Conservation (phyloP, 306 rosid genomes). For the Castanopsis chinensis region DNA sequence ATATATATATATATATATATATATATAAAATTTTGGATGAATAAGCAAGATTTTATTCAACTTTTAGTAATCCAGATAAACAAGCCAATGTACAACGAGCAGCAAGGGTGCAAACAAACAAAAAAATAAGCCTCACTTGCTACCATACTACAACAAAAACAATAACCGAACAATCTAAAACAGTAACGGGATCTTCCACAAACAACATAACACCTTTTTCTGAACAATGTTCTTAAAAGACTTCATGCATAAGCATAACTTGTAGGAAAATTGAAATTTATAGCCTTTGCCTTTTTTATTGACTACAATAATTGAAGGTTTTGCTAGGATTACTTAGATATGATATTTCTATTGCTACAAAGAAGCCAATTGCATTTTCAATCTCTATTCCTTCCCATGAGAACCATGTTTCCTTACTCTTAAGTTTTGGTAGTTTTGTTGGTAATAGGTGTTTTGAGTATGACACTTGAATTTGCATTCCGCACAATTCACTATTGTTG, state of each 20-base stretch:
- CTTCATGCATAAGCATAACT: neutral
- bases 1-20: too few species aligned
- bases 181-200: too few species aligned
- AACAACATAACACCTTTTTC: too few species aligned
- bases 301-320: neutral
- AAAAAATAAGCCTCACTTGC: too few species aligned
- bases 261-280: neutral
- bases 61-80: too few species aligned
- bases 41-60: too few species aligned
- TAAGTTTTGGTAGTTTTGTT: neutral
- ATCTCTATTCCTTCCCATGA: neutral
- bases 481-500: conserved; percentile 25
- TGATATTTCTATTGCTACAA: conserved; percentile 5
- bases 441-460: conserved; percentile 17
- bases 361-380: conserved; percentile 17
- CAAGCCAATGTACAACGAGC: too few species aligned
- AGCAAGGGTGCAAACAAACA: too few species aligned
- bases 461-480: conserved; percentile 18
- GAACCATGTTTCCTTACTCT: neutral
- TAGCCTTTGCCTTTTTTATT: neutral
- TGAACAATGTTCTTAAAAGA: too few species aligned
- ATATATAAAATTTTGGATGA: too few species aligned
- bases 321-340: neutral
- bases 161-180: too few species aligned
- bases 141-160: too few species aligned